These are phyloP conservation scores for Delphinella strobiligena DNA, from an alignment of 2,329 filamentous ascomycete species.

Conservation along the genomic window DNA sequence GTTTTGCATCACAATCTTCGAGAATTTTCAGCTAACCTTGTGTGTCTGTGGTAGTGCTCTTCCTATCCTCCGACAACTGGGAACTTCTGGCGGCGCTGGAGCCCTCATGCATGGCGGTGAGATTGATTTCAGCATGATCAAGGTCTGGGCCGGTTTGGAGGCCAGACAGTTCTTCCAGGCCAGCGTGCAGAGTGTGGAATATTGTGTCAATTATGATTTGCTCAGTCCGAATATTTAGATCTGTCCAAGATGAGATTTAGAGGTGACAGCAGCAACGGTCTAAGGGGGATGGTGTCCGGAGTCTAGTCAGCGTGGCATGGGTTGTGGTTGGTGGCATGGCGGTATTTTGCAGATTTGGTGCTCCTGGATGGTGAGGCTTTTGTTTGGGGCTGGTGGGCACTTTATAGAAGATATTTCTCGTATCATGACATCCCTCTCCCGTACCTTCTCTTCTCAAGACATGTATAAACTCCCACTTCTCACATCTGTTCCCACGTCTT, in stretches of 20 bases:
- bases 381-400: no score
- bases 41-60: slow-evolving; percentile 51
- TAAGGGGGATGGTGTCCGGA: no score
- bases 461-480: no score
- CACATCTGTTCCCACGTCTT: no score
- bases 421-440: no score
- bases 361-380: no score
- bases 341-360: no score
- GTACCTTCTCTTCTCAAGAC: no score
- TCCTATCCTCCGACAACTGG: slow-evolving; percentile 79
- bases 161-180: slow-evolving; percentile 80
- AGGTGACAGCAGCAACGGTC: no score
- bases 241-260: neutral
- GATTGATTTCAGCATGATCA: slow-evolving; percentile 53
- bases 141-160: slow-evolving; percentile 85
- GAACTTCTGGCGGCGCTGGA: slow-evolving; percentile 58
- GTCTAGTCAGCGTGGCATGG: no score
- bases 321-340: no score
- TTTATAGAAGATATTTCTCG: no score
- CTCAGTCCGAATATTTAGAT: slow-evolving; percentile 71
- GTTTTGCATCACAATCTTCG: slow-evolving; percentile 6
- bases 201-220: slow-evolving; percentile 82
- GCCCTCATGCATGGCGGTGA: slow-evolving; percentile 30
- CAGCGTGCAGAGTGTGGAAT: slow-evolving; percentile 78
- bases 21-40: slow-evolving; percentile 10